Conservation (phyloP, 169 alveolate genomes). For the Plasmodium billcollinsi region DNA sequence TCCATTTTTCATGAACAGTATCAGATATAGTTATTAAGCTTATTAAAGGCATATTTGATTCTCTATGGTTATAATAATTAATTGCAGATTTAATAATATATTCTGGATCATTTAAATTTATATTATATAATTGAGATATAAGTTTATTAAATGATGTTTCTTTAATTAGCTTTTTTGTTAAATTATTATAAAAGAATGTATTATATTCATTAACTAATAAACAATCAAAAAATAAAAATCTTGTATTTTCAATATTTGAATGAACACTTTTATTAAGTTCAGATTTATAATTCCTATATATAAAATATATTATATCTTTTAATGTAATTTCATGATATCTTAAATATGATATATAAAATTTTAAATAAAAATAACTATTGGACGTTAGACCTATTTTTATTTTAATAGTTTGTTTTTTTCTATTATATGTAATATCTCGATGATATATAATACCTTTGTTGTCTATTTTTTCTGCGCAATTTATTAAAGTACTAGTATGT, state of each 20-base stretch:
- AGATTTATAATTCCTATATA: conserved; percentile 45
- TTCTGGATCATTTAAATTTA: conserved; percentile 39
- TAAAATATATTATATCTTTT: conserved; percentile 54
- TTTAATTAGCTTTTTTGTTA: conserved; percentile 28
- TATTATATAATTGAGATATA: conserved; percentile 30
- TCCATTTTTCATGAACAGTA: conserved; percentile 13
- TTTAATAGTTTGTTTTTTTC: conserved; percentile 47
- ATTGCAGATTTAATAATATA: conserved; percentile 40
- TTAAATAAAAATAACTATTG: conserved; percentile 37
- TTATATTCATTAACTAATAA: conserved; percentile 27
- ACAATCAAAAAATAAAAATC: conserved; percentile 10
- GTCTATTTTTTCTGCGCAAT: conserved; percentile 11
- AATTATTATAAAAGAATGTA: conserved; percentile 59
- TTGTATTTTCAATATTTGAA: neutral
- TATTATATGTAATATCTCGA: conserved; percentile 20
- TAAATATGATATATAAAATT: conserved; percentile 38
- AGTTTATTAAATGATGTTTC: conserved; percentile 59
- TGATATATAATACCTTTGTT: neutral
- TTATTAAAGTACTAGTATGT: conserved; percentile 15
- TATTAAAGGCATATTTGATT: neutral
- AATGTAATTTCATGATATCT: conserved; percentile 33
- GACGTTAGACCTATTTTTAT: conserved; percentile 53
- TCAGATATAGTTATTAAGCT: conserved; percentile 35
- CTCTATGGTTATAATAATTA: conserved; percentile 53
- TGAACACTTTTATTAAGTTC: conserved; percentile 12